Conservation (phyloP, 2,329 filamentous ascomycete genomes). For the Eutypa lata region DNA sequence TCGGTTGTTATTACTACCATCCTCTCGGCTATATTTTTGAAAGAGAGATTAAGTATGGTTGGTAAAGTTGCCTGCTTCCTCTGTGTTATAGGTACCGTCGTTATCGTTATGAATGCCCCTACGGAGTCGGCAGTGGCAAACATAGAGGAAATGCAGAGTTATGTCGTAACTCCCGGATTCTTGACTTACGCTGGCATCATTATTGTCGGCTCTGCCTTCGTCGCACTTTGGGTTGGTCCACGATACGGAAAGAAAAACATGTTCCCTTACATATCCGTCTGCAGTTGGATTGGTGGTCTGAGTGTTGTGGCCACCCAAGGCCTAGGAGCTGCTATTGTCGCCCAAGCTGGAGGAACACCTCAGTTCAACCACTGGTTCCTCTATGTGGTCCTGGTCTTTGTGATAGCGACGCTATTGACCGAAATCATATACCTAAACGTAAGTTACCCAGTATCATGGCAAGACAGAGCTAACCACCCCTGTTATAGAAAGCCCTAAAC, state of each 20-base stretch:
- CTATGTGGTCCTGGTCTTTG: slow-evolving; percentile 88
- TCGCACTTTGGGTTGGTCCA: slow-evolving; percentile 78
- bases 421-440: slow-evolving; percentile 97
- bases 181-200: slow-evolving; percentile 81
- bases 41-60: slow-evolving; percentile 91
- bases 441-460: slow-evolving; percentile 39
- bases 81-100: slow-evolving; percentile 87
- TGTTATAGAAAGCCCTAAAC: slow-evolving; percentile 90
- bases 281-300: slow-evolving; percentile 88
- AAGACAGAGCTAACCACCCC: slow-evolving; percentile 28
- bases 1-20: slow-evolving; percentile 91
- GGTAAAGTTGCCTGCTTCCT: slow-evolving; percentile 95
- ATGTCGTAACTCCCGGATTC: slow-evolving; percentile 83
- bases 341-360: slow-evolving; percentile 73
- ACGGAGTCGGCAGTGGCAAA: slow-evolving; percentile 77
- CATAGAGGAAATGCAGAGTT: slow-evolving; percentile 90
- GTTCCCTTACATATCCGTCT: slow-evolving; percentile 95
- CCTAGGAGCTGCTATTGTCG: slow-evolving; percentile 84
- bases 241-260: slow-evolving; percentile 94
- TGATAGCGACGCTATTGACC: slow-evolving; percentile 81
- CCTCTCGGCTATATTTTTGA: slow-evolving; percentile 89
- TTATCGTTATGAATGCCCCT: slow-evolving; percentile 94
- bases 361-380: slow-evolving; percentile 99
- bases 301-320: slow-evolving; percentile 96
- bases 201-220: slow-evolving; percentile 67